These are phyloP conservation scores for Cymbidium sinense DNA, from an alignment of 106 monocot genomes.

Conservation along the genomic window DNA sequence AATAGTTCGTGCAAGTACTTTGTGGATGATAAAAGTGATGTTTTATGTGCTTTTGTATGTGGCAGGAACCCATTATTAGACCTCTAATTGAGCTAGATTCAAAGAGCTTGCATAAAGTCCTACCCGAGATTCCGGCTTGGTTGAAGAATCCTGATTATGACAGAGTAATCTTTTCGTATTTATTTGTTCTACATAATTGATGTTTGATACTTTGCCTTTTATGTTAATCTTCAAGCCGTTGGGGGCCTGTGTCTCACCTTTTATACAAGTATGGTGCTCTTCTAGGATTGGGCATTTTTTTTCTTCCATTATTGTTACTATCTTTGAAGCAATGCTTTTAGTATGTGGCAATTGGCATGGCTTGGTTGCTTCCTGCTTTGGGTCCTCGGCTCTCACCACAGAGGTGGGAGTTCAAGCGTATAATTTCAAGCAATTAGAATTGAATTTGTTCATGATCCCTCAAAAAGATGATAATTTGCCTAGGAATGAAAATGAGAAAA, in stretches of 20 bases:
- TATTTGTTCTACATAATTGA: not conserved
- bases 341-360: not conserved
- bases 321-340: not conserved
- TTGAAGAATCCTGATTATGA: constrained; percentile 83
- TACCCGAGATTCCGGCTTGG: constrained; percentile 73
- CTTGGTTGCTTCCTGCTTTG: too few relatives aligned
- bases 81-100: constrained; percentile 62
- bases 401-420: too few relatives aligned
- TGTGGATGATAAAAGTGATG: not conserved
- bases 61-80: constrained; percentile 54
- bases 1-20: not conserved
- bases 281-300: not conserved
- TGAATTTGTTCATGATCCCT: too few relatives aligned
- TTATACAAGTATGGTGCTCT: not conserved
- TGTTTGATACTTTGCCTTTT: not conserved
- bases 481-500: too few relatives aligned
- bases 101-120: constrained; percentile 29
- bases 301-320: too few relatives aligned
- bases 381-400: too few relatives aligned
- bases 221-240: not conserved
- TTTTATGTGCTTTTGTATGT: not conserved
- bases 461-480: too few relatives aligned
- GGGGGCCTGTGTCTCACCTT: not conserved
- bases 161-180: constrained; percentile 27
- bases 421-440: too few relatives aligned